These are phyloP conservation scores for Chalaropsis ovoidea DNA, from an alignment of 2,329 filamentous ascomycete species.

Conservation along the genomic window DNA sequence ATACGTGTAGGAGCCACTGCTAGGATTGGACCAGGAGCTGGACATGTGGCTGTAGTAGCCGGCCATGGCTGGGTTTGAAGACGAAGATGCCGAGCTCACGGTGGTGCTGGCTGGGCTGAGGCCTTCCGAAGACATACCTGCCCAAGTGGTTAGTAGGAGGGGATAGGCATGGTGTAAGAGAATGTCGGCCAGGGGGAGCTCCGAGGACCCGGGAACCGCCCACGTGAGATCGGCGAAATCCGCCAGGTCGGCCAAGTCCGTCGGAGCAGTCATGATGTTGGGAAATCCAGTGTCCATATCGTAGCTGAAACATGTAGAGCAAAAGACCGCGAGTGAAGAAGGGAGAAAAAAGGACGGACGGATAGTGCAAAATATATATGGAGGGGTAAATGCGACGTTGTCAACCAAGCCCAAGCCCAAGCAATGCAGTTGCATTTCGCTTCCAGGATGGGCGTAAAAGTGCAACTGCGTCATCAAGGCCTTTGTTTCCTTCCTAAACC, in stretches of 20 bases:
- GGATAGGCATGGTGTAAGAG: constrained; percentile 2
- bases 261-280: not conserved
- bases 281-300: not conserved
- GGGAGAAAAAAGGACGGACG: not conserved
- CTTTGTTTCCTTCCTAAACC: constrained; percentile 7
- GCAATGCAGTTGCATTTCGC: constrained; percentile 4
- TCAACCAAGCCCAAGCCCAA: not conserved
- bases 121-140: constrained; percentile 47
- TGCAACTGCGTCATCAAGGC: not conserved
- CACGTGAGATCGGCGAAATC: not conserved
- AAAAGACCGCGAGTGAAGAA: not conserved
- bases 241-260: not conserved
- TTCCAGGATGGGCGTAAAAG: not conserved
- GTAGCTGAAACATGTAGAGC: not conserved
- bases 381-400: not conserved
- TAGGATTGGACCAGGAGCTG: constrained; percentile 49
- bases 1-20: constrained; percentile 43
- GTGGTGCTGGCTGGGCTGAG: constrained; percentile 51
- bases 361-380: not conserved
- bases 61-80: constrained; percentile 36
- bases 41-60: constrained; percentile 44
- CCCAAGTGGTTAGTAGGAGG: constrained; percentile 17
- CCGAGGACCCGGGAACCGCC: not conserved
- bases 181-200: not conserved
- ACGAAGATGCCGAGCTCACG: constrained; percentile 48